Conservation (phyloP, 2,329 filamentous ascomycete genomes). For the Orbilia quercus region DNA sequence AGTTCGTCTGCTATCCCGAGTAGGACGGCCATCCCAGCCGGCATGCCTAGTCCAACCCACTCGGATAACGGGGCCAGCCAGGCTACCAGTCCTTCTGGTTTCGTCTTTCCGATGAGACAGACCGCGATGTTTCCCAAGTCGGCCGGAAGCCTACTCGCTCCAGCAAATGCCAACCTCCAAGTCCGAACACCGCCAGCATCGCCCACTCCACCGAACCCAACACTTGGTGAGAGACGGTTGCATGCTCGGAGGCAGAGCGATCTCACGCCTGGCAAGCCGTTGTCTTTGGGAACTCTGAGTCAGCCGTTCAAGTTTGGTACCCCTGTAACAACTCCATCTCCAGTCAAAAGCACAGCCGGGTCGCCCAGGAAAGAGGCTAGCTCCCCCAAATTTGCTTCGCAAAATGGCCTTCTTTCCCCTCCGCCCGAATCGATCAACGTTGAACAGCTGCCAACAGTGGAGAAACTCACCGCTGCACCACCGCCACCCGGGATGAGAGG, state of each 20-base stretch:
- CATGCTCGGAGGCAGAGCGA: conserved; percentile 53
- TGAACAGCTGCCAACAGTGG: conserved; percentile 24
- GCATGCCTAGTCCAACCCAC: conserved; percentile 51
- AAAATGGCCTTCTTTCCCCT: conserved; percentile 53
- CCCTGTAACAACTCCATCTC: conserved; percentile 14
- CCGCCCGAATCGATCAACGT: conserved; percentile 32
- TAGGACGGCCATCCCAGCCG: conserved; percentile 23
- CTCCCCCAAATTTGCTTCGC: conserved; percentile 41
- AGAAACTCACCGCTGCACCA: conserved; percentile 44
- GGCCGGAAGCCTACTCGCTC: conserved; percentile 37
- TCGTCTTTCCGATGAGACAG: conserved; percentile 49
- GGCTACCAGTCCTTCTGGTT: conserved; percentile 41
- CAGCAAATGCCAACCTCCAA: conserved; percentile 23
- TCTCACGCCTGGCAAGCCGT: conserved; percentile 29
- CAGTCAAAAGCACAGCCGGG: conserved; percentile 27
- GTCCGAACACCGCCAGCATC: conserved; percentile 43
- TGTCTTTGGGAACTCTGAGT: conserved; percentile 45
- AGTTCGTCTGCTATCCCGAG: conserved; percentile 44
- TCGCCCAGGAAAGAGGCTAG: conserved; percentile 38
- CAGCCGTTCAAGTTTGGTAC: conserved; percentile 53
- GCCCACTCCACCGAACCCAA: conserved; percentile 40
- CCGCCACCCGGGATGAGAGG: conserved; percentile 49
- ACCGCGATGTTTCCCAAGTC: conserved; percentile 37
- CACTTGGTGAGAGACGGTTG: conserved; percentile 45
- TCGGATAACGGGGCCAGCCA: conserved; percentile 45